Conservation (phyloP, 306 rosid species). For the Rosa persica region DNA sequence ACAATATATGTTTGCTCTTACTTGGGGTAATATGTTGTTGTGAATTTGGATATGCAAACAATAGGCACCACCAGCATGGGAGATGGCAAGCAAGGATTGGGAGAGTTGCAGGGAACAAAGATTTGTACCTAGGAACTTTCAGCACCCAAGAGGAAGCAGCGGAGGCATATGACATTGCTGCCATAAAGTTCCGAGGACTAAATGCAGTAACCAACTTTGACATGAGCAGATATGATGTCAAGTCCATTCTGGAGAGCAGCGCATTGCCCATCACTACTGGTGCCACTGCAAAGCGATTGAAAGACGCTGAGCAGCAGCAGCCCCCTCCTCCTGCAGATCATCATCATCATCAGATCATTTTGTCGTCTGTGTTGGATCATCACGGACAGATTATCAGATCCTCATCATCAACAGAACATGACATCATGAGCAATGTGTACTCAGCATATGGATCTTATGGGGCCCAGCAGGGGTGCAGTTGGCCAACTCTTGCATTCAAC, state of each 20-base stretch:
- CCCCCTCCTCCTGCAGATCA: not conserved
- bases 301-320: slow-evolving; percentile 52
- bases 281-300: slow-evolving; percentile 73
- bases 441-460: slow-evolving; percentile 10
- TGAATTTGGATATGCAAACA: not conserved
- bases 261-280: slow-evolving; percentile 60
- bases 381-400: not conserved
- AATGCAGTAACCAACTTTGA: slow-evolving; percentile 97
- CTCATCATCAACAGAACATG: slow-evolving; percentile 11
- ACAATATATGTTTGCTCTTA: not conserved
- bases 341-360: not conserved
- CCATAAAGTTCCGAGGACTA: slow-evolving; percentile 82
- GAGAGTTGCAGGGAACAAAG: slow-evolving; percentile 94
- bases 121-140: slow-evolving; percentile 87
- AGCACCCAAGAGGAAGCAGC: slow-evolving; percentile 98
- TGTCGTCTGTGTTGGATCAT: slow-evolving; percentile 2
- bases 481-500: slow-evolving; percentile 63
- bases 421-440: slow-evolving; percentile 2
- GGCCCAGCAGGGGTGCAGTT: slow-evolving; percentile 14
- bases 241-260: slow-evolving; percentile 75
- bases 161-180: slow-evolving; percentile 93
- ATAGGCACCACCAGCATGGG: slow-evolving; percentile 93
- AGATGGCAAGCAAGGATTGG: slow-evolving; percentile 99
- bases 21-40: slow-evolving; percentile 50
- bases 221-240: slow-evolving; percentile 86